A percentile compares a stretch with the other conserved stretches of the same genome.
Evolutionary conservation across 1,139 yeast species (phyloP).

Genomic region (Kodamaea suecica): DNA sequence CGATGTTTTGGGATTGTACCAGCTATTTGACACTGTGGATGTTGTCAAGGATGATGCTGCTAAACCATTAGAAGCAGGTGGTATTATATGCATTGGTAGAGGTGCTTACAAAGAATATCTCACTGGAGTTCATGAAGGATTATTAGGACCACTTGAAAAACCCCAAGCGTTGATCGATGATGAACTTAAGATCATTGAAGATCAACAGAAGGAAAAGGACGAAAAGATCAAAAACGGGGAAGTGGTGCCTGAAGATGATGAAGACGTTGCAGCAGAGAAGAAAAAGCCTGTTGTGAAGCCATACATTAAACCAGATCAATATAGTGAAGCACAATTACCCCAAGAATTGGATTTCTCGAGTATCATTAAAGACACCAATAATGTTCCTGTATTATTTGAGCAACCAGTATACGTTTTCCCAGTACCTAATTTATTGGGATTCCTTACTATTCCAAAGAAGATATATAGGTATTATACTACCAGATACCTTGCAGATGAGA

Average conservation of each 20-base stretch:
- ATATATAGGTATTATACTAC: conserved; percentile 75
- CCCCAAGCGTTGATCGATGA: conserved; percentile 42
- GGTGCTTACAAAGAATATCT: conserved; percentile 95
- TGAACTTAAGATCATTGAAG: conserved; percentile 25
- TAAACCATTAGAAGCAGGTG: conserved; percentile 60
- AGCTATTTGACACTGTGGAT: conserved; percentile 31
- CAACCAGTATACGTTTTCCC: conserved; percentile 76
- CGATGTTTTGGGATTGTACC: conserved; percentile 59
- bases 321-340: conserved; percentile 53
- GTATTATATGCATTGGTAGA: conserved; percentile 88
- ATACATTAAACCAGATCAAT: conserved; percentile 57
- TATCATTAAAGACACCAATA: conserved; percentile 28
- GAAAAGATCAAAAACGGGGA: conserved; percentile 16
- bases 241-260: conserved; percentile 16
- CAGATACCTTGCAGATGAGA: conserved; percentile 67
- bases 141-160: conserved; percentile 82
- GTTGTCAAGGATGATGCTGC: conserved; percentile 48
- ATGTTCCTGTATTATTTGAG: conserved; percentile 59
- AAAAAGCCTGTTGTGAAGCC: conserved; percentile 52
- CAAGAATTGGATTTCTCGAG: conserved; percentile 49
- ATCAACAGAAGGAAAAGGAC: conserved; percentile 15
- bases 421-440: conserved; percentile 75
- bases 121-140: conserved; percentile 89
- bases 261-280: conserved; percentile 27
- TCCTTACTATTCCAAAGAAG: conserved; percentile 70